Percentiles rank a stretch among this genome's conserved stretches.
phyloP scores from a whole-genome alignment of 257 asterid species.

The Knoxia roxburghii region DNA sequence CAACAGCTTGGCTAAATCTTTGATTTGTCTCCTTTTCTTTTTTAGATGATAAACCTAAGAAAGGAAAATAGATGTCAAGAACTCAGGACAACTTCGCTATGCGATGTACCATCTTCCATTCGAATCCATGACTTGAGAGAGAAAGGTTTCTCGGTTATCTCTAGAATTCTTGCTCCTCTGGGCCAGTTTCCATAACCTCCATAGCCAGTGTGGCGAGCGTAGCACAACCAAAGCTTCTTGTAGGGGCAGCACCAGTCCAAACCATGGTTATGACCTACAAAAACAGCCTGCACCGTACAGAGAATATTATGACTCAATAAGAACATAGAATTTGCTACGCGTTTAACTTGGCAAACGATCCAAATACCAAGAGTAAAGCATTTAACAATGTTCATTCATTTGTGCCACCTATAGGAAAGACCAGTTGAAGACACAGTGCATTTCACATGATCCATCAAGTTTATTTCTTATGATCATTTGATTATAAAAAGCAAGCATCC shows the following conservation, averaged over 20 bases:
- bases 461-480: neutral
- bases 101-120: conserved; percentile 69
- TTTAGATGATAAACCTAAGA: neutral
- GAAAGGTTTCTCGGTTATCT: conserved; percentile 53
- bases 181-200: conserved; percentile 93
- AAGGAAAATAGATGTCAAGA: conserved; percentile 24
- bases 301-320: neutral
- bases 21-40: neutral
- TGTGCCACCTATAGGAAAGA: neutral
- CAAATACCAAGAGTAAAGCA: neutral
- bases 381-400: neutral
- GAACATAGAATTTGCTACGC: neutral
- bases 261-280: conserved; percentile 95
- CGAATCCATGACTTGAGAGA: conserved; percentile 76
- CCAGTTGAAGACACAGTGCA: neutral
- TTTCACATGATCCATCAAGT: neutral
- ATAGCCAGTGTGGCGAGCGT: conserved; percentile 89
- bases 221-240: conserved; percentile 77
- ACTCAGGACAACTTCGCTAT: conserved; percentile 56
- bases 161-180: conserved; percentile 66
- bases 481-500: neutral
- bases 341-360: neutral
- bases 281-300: conserved; percentile 57
- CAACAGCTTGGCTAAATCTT: neutral
- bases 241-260: conserved; percentile 96